Evolutionary conservation across 768 basidiomycete species (phyloP), one percentile per base, ranked within the genome.

Genomic region (Amanita molliuscula): DNA sequence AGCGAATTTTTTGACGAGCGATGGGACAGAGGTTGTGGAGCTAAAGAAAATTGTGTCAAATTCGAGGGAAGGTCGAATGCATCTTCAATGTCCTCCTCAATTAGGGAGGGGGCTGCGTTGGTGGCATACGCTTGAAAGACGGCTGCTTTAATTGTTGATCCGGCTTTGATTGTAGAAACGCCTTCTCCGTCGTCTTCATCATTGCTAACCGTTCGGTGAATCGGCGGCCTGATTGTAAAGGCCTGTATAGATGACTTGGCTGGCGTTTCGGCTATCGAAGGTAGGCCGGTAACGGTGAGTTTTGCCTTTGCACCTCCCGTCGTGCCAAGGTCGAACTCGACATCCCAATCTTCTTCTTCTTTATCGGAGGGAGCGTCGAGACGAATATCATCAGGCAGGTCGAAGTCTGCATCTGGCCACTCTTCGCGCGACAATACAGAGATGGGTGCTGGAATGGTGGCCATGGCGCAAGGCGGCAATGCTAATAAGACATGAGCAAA

Each of bases 371-470:
- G 74, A 33, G 82, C 65, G 56, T 82, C 78, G 46, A 88, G 75
- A 44, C 78, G 71, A 43, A 77, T 77, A 37, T 78, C 88, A 43
- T 91, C 88, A 48, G 84, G 82, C 18, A 91, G 69, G 62, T 89
- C 88, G 61, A 91, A 90, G 67, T 91, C 88, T 54, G 84, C 84
- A 65, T 91, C 88, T 38, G 78, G 75, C 88, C 88, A 91, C 69
- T 89, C 86, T 66, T 91, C 88, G 54, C 77, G 76, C 49, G 74
- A 64, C 34, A 72, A 59, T 36, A 69, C 65, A 54, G 74, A 68
- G 41, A 76, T 67, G 10, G 81, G 82, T 4, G 82, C 77, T 33
- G 77, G 78, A 35, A 81, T 69, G 45, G 82, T 67, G 50, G 72
- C 63, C 84, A 87, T 87, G 48, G 51, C 54, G 56, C 54, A 56